Evolutionary conservation across 106 monocot genomes (phyloP).

Genomic region (Xerophyta viscosa): DNA sequence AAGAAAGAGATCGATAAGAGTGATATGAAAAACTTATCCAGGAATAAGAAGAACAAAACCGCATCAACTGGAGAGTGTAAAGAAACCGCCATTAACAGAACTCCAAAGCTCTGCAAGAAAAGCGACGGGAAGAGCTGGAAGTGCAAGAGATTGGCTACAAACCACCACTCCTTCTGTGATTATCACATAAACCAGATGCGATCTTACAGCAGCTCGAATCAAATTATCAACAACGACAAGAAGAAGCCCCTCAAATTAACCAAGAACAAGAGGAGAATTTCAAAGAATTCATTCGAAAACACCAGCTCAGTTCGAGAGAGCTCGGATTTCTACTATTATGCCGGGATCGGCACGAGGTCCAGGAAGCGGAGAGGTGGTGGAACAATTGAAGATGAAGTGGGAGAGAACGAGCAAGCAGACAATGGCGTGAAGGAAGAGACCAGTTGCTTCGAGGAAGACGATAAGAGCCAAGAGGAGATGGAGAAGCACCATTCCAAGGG

Average conservation of each 20-base stretch:
- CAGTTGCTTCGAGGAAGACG: neutral
- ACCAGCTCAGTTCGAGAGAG: neutral
- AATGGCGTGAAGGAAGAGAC: too few relatives aligned
- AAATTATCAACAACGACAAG: neutral
- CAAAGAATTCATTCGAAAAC: neutral
- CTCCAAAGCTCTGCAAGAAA: neutral
- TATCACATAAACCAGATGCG: neutral
- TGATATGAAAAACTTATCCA: neutral
- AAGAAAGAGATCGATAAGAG: too few relatives aligned
- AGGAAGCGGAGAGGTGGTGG: too few relatives aligned
- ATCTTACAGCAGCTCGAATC: neutral
- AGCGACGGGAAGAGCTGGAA: neutral
- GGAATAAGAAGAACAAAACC: neutral
- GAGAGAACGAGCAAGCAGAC: too few relatives aligned
- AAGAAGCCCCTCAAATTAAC: neutral
- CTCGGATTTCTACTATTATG: neutral
- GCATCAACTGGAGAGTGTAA: neutral
- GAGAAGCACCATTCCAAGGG: too few relatives aligned
- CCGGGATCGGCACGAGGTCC: neutral
- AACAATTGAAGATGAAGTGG: too few relatives aligned
- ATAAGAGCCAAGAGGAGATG: neutral
- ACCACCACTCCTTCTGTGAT: neutral
- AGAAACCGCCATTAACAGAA: neutral
- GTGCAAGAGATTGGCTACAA: neutral
- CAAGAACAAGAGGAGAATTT: neutral